Percentiles rank a stretch among this genome's conserved stretches.
phyloP scores from a whole-genome alignment of 768 basidiomycete genomes.

The Mycena indigotica region DNA sequence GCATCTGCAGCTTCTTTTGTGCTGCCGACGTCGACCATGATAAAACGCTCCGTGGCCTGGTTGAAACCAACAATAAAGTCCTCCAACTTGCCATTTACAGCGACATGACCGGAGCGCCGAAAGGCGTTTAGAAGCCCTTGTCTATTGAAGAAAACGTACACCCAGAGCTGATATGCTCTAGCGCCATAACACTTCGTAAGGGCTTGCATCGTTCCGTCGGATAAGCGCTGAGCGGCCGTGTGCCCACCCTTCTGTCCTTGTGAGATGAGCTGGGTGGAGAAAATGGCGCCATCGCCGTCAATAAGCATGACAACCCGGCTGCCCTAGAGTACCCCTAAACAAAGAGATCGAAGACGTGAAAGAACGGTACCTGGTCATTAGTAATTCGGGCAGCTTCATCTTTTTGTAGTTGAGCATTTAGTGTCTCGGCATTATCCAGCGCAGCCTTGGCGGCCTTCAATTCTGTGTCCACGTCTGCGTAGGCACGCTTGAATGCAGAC shows the following conservation, averaged over 20 bases:
- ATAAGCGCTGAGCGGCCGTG: slow-evolving; percentile 53
- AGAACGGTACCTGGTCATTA: slow-evolving; percentile 31
- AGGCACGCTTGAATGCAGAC: slow-evolving; percentile 47
- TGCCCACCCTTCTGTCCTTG: slow-evolving; percentile 63
- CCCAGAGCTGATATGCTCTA: slow-evolving; percentile 57
- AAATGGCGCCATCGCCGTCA: slow-evolving; percentile 70
- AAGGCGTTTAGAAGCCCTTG: slow-evolving; percentile 61
- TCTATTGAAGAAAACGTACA: slow-evolving; percentile 68
- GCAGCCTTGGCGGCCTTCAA: slow-evolving; percentile 4
- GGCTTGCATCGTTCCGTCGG: slow-evolving; percentile 42
- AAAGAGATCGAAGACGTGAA: neutral
- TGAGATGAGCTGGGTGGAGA: slow-evolving; percentile 51
- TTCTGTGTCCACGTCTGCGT: slow-evolving; percentile 41
- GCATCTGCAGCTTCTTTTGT: slow-evolving; percentile 77
- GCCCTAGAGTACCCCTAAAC: no score
- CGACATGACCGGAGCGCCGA: slow-evolving; percentile 39
- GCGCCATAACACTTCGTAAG: slow-evolving; percentile 36
- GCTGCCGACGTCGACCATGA: slow-evolving; percentile 70
- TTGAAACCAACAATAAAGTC: slow-evolving; percentile 75
- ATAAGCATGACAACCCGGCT: slow-evolving; percentile 53
- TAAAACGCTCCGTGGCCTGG: slow-evolving; percentile 66
- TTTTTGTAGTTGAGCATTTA: slow-evolving; percentile 32
- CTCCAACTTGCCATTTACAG: slow-evolving; percentile 49
- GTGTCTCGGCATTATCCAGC: slow-evolving; percentile 16
- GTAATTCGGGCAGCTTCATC: slow-evolving; percentile 29